Evolutionary conservation across 2,329 filamentous ascomycete species (phyloP).

Genomic region (Colletotrichum lindemuthianum): DNA sequence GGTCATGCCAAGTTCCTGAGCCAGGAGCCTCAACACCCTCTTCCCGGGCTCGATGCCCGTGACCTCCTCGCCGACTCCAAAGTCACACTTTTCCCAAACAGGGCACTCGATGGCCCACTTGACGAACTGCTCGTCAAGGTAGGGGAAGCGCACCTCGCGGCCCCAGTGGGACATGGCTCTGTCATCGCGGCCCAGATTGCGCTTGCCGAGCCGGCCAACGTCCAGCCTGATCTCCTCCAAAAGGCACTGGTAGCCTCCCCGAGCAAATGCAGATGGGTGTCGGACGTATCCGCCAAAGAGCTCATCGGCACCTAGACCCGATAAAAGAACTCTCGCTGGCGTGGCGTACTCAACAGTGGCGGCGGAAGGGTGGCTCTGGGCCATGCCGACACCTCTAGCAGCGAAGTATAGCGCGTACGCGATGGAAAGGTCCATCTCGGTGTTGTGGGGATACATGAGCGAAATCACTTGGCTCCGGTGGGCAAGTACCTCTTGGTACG

Average conservation of each 20-base stretch:
- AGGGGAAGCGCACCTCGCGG: conserved; percentile 90
- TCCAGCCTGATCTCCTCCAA: conserved; percentile 87
- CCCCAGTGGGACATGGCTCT: conserved; percentile 90
- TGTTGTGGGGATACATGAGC: conserved; percentile 92
- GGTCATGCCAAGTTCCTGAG: conserved; percentile 76
- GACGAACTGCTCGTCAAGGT: conserved; percentile 88
- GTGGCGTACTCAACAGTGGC: conserved; percentile 65
- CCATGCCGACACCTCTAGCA: conserved; percentile 73
- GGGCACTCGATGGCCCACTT: conserved; percentile 79
- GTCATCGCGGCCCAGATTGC: conserved; percentile 96
- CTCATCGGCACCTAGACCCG: conserved; percentile 94
- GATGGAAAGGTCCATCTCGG: conserved; percentile 98
- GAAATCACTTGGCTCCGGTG: conserved; percentile 77
- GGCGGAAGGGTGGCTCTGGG: conserved; percentile 45
- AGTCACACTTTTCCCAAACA: conserved; percentile 89
- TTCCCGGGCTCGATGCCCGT: conserved; percentile 78
- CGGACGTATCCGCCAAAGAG: conserved; percentile 93
- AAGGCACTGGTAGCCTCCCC: conserved; percentile 75
- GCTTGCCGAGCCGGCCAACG: conserved; percentile 84
- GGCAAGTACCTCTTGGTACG: conserved; percentile 76
- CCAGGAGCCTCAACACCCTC: conserved; percentile 80
- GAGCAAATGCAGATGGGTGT: conserved; percentile 79
- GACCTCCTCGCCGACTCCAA: conserved; percentile 49
- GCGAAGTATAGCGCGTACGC: conserved; percentile 95
- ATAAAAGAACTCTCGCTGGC: conserved; percentile 83